phyloP scores from a whole-genome alignment of 352 stramenopile genomes.

The Phytophthora citricola region DNA sequence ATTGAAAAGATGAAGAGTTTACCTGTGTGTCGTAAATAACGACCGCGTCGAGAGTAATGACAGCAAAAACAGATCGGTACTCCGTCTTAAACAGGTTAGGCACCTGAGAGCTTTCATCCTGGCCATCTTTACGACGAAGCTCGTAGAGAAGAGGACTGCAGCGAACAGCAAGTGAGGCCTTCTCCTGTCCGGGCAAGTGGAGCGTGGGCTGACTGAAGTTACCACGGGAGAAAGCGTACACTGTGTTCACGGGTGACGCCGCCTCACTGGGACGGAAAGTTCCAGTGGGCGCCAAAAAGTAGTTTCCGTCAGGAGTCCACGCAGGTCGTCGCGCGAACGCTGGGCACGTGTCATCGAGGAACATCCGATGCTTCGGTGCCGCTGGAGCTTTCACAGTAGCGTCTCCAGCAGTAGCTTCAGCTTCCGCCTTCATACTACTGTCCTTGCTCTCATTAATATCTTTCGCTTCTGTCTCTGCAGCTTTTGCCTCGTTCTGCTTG shows the following conservation, averaged over 20 bases:
- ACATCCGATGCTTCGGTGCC: conserved; percentile 84
- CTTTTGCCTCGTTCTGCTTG: neutral
- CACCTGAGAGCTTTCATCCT: neutral
- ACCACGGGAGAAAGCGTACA: conserved; percentile 95
- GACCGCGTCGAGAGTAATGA: conserved; percentile 94
- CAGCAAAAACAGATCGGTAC: conserved; percentile 92
- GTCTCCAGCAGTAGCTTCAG: conserved; percentile 5
- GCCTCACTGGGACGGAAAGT: conserved; percentile 62
- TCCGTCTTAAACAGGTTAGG: conserved; percentile 83
- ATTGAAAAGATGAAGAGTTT: neutral
- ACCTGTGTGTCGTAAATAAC: conserved; percentile 97
- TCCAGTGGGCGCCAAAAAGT: conserved; percentile 90
- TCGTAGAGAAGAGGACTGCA: conserved; percentile 94
- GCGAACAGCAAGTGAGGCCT: conserved; percentile 93
- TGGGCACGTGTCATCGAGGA: conserved; percentile 94
- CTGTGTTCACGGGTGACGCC: conserved; percentile 72
- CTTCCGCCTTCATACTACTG: conserved; percentile 1
- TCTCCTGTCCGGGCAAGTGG: conserved; percentile 93
- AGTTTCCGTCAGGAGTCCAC: conserved; percentile 94
- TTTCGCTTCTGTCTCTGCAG: conserved; percentile 17
- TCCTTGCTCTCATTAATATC: conserved; percentile 21
- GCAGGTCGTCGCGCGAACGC: conserved; percentile 93
- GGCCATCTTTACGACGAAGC: conserved; percentile 48
- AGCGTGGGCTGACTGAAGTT: conserved; percentile 92
- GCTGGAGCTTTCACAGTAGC: conserved; percentile 21